Evolutionary conservation across 2,329 filamentous ascomycete genomes (phyloP).

Genomic region (Colletotrichum tamarilloi): DNA sequence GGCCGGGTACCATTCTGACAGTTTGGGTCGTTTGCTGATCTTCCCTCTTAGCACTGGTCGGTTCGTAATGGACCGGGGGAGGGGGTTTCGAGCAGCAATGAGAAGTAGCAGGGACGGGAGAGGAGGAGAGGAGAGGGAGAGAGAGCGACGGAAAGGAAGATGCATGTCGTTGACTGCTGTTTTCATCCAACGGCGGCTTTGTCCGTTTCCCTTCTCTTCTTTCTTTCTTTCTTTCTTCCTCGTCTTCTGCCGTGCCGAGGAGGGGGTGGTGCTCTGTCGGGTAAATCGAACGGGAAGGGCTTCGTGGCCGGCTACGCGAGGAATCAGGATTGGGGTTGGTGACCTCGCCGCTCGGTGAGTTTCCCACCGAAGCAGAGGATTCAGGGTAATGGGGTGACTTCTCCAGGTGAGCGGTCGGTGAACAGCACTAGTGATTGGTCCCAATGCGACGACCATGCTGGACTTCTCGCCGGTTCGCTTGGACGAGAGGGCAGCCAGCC

Average conservation of each 20-base stretch:
- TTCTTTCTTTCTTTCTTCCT: too few relatives aligned
- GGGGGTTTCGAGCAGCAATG: not conserved
- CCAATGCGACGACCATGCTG: not conserved
- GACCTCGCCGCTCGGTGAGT: slow-evolving; percentile 11
- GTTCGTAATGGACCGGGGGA: not conserved
- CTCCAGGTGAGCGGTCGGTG: slow-evolving; percentile 24
- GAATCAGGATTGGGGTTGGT: not conserved
- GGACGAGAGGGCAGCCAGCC: not conserved
- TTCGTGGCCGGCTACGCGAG: not conserved
- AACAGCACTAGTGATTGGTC: not conserved
- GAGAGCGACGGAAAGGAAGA: not conserved
- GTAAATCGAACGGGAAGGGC: not conserved
- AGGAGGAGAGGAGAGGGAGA: not conserved
- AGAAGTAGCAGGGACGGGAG: not conserved
- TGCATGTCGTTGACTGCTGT: not conserved
- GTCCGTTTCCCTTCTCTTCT: not conserved
- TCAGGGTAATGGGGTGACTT: slow-evolving; percentile 13
- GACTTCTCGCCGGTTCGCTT: not conserved
- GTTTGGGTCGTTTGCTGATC: slow-evolving; percentile 11
- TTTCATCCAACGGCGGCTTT: not conserved
- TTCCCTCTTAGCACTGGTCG: not conserved
- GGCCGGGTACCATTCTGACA: slow-evolving; percentile 21
- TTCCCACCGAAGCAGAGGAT: slow-evolving; percentile 5
- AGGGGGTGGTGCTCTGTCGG: slow-evolving; percentile 4
- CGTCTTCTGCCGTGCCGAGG: not conserved